Conservation (phyloP, 495 filamentous ascomycete genomes). For the Pseudomonodictys pantanalensis region DNA sequence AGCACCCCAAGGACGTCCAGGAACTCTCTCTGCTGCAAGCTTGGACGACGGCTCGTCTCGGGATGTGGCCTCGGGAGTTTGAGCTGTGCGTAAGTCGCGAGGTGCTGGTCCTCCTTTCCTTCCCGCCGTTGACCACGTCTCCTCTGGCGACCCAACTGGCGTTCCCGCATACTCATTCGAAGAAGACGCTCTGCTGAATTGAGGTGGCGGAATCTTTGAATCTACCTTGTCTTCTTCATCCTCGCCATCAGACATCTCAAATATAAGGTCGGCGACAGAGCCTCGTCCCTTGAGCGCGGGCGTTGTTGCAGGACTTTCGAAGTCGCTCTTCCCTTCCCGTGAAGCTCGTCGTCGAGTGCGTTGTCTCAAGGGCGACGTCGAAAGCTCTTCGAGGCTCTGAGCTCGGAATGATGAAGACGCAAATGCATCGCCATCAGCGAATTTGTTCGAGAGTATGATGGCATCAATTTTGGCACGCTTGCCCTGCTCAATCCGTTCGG, state of each 20-base stretch:
- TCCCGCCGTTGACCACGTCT: constrained; percentile 14
- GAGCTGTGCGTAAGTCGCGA: neutral
- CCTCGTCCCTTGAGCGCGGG: constrained; percentile 58
- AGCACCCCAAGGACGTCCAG: constrained; percentile 59
- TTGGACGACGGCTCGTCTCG: neutral
- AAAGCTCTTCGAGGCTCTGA: constrained; percentile 57
- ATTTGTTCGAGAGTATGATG: constrained; percentile 56
- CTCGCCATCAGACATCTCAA: constrained; percentile 88
- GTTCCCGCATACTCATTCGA: neutral
- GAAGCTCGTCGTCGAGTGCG: constrained; percentile 52
- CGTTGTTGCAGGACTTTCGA: constrained; percentile 47
- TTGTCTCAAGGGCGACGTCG: constrained; percentile 53
- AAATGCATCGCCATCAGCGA: constrained; percentile 59
- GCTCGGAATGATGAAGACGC: constrained; percentile 49
- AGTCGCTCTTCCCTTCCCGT: constrained; percentile 44
- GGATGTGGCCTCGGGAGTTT: neutral
- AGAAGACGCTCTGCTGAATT: neutral
- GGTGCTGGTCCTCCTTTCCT: constrained; percentile 11
- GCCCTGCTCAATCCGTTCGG: constrained; percentile 52
- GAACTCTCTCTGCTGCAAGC: constrained; percentile 12
- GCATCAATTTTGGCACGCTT: constrained; percentile 58
- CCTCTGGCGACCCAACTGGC: constrained; percentile 20
- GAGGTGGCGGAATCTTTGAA: neutral
- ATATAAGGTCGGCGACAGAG: constrained; percentile 76
- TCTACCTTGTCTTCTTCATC: constrained; percentile 3